These are phyloP conservation scores for Sporopachydermia quercuum DNA, from an alignment of 805 yeast genomes.

Conservation along the genomic window DNA sequence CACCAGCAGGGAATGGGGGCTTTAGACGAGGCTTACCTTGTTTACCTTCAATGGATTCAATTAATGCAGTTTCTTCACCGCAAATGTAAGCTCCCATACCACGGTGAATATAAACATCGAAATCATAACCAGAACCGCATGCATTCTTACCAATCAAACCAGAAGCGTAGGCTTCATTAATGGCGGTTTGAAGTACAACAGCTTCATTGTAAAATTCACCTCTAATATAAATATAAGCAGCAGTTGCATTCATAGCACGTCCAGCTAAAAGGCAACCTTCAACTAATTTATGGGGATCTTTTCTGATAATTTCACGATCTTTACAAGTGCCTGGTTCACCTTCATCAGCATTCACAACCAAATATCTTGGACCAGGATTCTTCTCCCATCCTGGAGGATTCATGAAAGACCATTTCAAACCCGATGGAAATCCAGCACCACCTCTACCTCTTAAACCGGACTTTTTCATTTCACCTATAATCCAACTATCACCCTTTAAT, in stretches of 20 bases:
- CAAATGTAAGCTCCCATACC: constrained; percentile 92
- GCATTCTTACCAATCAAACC: constrained; percentile 75
- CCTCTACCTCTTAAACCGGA: constrained; percentile 86
- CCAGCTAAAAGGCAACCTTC: constrained; percentile 89
- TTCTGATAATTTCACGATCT: constrained; percentile 81
- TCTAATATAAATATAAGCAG: constrained; percentile 81
- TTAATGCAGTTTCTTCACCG: constrained; percentile 85
- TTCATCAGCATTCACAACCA: constrained; percentile 86
- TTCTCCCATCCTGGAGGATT: constrained; percentile 94
- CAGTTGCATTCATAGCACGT: constrained; percentile 85
- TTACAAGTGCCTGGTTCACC: constrained; percentile 94
- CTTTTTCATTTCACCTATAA: constrained; percentile 72
- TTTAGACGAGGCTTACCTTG: constrained; percentile 89
- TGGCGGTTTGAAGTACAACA: constrained; percentile 57
- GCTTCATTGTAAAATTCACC: constrained; percentile 86
- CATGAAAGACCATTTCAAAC: constrained; percentile 87
- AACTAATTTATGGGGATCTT: constrained; percentile 82
- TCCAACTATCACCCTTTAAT: constrained; percentile 78
- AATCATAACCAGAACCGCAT: constrained; percentile 76
- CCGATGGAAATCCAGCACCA: constrained; percentile 89
- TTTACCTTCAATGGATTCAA: constrained; percentile 82
- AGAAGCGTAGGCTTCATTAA: constrained; percentile 73
- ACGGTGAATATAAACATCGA: constrained; percentile 74
- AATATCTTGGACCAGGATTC: constrained; percentile 75
- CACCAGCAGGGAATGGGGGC: constrained; percentile 94